Evolutionary conservation across 2,329 filamentous ascomycete species (phyloP).

Genomic region (Ophiostoma piceae): DNA sequence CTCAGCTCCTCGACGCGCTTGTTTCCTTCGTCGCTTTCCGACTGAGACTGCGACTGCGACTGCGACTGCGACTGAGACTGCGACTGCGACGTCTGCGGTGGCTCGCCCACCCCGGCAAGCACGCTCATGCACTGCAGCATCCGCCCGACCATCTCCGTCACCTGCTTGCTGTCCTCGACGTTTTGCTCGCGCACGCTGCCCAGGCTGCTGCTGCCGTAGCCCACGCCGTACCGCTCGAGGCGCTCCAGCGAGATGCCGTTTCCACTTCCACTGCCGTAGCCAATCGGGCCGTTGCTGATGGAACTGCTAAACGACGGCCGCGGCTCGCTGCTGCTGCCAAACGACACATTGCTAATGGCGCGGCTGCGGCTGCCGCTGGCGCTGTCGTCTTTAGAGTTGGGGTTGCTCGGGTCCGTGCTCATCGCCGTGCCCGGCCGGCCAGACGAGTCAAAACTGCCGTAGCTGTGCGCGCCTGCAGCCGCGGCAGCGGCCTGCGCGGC

Average conservation of each 20-base stretch:
- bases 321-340: conserved; percentile 45
- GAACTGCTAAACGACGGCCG: conserved; percentile 41
- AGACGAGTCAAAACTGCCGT: conserved; percentile 30
- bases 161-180: conserved; percentile 65
- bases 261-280: conserved; percentile 8
- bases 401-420: conserved; percentile 21
- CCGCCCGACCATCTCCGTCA: conserved; percentile 88
- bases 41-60: conserved; percentile 30
- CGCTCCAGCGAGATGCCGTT: conserved; percentile 15
- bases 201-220: conserved; percentile 22
- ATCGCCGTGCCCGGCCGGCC: conserved; percentile 66
- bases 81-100: conserved; percentile 17
- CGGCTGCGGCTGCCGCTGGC: conserved; percentile 61
- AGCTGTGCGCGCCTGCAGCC: conserved; percentile 19
- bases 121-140: conserved; percentile 97
- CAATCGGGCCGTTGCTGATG: conserved; percentile 28
- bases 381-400: conserved; percentile 39
- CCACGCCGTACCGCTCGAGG: conserved; percentile 27
- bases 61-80: conserved; percentile 30
- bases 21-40: conserved; percentile 66
- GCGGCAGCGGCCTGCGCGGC: conserved; percentile 5
- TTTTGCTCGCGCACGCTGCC: conserved; percentile 52
- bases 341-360: conserved; percentile 79
- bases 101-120: conserved; percentile 58
- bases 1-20: conserved; percentile 77